A percentile compares a stretch with the other conserved stretches of the same genome.
These are phyloP conservation scores for Mycena amicta DNA, from an alignment of 768 basidiomycete genomes.

Conservation along the genomic window DNA sequence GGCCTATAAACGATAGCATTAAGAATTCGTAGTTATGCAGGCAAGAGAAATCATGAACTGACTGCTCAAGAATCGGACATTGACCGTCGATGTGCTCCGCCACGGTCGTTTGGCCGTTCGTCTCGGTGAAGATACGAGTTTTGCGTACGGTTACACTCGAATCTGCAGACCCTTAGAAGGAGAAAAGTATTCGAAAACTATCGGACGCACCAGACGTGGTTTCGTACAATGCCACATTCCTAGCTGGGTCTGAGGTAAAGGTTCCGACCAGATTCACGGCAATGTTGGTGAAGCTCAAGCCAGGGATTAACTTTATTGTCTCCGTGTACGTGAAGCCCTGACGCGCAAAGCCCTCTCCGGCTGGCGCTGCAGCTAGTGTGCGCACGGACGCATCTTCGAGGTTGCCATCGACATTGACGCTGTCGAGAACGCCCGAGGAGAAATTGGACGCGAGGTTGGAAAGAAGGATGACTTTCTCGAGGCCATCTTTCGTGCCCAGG, in stretches of 20 bases:
- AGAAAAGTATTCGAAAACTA: too few species aligned
- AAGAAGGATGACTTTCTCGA: slow-evolving; percentile 9
- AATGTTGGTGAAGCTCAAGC: slow-evolving; percentile 15
- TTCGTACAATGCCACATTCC: slow-evolving; percentile 16
- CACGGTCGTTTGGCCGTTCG: slow-evolving; percentile 16
- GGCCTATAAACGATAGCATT: not conserved
- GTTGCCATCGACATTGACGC: slow-evolving; percentile 10
- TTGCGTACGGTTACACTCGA: slow-evolving; percentile 11
- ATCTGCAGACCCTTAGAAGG: not conserved
- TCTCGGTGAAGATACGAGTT: slow-evolving; percentile 12
- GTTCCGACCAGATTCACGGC: slow-evolving; percentile 14
- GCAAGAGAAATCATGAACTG: not conserved
- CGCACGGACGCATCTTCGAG: slow-evolving; percentile 20
- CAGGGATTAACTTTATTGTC: slow-evolving; percentile 19
- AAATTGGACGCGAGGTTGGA: slow-evolving; percentile 15
- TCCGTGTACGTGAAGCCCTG: slow-evolving; percentile 16
- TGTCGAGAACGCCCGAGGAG: not conserved
- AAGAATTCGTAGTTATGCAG: not conserved
- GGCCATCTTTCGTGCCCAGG: slow-evolving; percentile 16
- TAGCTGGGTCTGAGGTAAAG: slow-evolving; percentile 12
- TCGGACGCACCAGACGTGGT: slow-evolving; percentile 17
- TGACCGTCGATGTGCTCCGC: slow-evolving; percentile 20
- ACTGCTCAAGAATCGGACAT: slow-evolving; percentile 10
- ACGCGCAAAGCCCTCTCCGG: slow-evolving; percentile 11
- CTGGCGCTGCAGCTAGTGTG: slow-evolving; percentile 1